Conservation (phyloP, 768 basidiomycete species). For the Xanthoconium stramineum region DNA sequence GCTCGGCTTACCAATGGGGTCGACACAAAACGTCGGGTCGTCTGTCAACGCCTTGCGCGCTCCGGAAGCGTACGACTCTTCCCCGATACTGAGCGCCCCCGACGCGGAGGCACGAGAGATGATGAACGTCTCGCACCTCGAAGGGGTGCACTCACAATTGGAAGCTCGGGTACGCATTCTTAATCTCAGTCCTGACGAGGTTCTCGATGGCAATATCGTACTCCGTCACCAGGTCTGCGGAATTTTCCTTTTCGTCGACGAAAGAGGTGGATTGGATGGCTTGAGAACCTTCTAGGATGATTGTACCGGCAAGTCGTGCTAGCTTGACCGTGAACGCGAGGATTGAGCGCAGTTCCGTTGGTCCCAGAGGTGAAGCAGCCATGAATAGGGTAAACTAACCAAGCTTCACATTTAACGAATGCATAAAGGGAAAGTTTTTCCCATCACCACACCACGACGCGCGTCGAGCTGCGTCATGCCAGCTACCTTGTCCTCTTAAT, state of each 20-base stretch:
- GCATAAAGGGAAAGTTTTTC: constrained; percentile 29
- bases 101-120: neutral
- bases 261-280: constrained; percentile 60
- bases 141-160: constrained; percentile 60
- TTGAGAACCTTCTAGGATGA: constrained; percentile 73
- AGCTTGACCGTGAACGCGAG: constrained; percentile 64
- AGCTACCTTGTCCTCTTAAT: constrained; percentile 7
- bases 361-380: constrained; percentile 20
- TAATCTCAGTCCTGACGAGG: constrained; percentile 69
- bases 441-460: constrained; percentile 30
- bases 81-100: constrained; percentile 67
- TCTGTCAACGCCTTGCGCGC: constrained; percentile 67
- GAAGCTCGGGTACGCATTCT: constrained; percentile 64
- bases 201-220: constrained; percentile 90
- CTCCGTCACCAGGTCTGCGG: constrained; percentile 92
- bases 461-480: constrained; percentile 31
- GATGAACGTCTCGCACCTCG: neutral
- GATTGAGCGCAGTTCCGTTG: constrained; percentile 53
- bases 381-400: neutral
- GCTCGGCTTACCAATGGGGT: constrained; percentile 74
- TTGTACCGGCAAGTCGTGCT: constrained; percentile 65
- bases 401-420: neutral
- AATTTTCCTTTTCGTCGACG: constrained; percentile 84
- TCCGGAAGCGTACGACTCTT: constrained; percentile 86
- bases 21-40: constrained; percentile 92